Evolutionary conservation across 495 filamentous ascomycete genomes (phyloP).

Genomic region (Podospora pseudoanserina): DNA sequence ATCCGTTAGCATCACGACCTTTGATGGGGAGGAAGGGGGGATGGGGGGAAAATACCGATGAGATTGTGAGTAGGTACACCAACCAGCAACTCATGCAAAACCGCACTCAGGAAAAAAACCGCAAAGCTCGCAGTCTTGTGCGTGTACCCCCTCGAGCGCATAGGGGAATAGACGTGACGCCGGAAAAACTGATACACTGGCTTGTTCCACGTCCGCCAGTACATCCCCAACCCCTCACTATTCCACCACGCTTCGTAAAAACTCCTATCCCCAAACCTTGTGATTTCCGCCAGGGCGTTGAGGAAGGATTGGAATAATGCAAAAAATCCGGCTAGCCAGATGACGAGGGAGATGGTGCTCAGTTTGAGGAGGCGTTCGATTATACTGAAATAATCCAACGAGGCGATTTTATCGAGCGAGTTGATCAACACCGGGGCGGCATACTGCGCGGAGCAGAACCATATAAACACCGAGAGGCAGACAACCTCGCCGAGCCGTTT

Average conservation of each 20-base stretch:
- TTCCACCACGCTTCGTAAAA: slow-evolving; percentile 99
- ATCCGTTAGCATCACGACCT: background rate
- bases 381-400: slow-evolving; percentile 77
- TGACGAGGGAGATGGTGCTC: slow-evolving; percentile 85
- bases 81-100: slow-evolving; percentile 89
- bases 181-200: slow-evolving; percentile 96
- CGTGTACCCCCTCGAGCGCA: slow-evolving; percentile 77
- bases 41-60: slow-evolving; percentile 53
- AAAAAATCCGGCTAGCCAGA: slow-evolving; percentile 97
- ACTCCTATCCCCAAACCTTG: slow-evolving; percentile 83
- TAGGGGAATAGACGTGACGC: slow-evolving; percentile 81
- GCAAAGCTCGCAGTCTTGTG: slow-evolving; percentile 61
- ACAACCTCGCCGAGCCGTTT: slow-evolving; percentile 77
- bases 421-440: slow-evolving; percentile 85
- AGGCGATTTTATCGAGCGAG: slow-evolving; percentile 77
- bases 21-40: slow-evolving; percentile 1
- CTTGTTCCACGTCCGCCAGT: slow-evolving; percentile 97
- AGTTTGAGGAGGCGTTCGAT: slow-evolving; percentile 90
- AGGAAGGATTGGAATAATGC: slow-evolving; percentile 86
- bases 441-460: slow-evolving; percentile 89
- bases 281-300: slow-evolving; percentile 87
- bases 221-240: slow-evolving; percentile 72
- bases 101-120: slow-evolving; percentile 81
- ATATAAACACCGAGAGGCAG: slow-evolving; percentile 78
- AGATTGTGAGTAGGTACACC: slow-evolving; percentile 95